Evolutionary conservation across 2,329 filamentous ascomycete genomes (phyloP), one percentile per base, ranked within the genome.

Genomic region (Colletotrichum echinochloae): DNA sequence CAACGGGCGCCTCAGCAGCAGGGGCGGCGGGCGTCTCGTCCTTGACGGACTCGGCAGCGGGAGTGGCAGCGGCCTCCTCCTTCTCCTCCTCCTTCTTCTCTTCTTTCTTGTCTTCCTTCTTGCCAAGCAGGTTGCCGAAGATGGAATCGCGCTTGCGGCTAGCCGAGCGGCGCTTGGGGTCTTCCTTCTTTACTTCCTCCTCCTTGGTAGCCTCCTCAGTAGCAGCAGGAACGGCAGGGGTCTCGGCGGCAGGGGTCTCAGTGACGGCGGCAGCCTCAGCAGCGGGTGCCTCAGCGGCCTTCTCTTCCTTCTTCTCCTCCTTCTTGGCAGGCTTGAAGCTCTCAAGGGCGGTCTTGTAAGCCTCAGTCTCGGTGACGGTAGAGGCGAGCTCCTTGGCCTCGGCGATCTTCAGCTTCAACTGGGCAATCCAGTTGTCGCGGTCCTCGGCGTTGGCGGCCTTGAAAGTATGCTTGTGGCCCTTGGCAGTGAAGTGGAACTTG

Each of bases 391-490:
- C 91, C 88, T 96, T 97, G 78, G 94, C 95, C 85, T 97, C 94
- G 61, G 90, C 88, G 63, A 93, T 89, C 87, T 95, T 94, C 78
- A 88, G 84, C 89, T 96, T 94, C 76, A 97, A 82, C 78, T 95
- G 92, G 73, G 90, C 84, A 77, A 97, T 89, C 96, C 96, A 98
- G 88, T 92, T 94, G 82, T 97, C 94, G 79, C 95, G 94, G 85
- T 98, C 94, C 70, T 89, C 85, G 59, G 88, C 77, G 77, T 79
- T 91, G 77, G 85, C 78, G 68, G 95, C 94, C 89, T 98, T 95
- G 88, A 99, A 97, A 72, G 89, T 89, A 88, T 98, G 94, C 90
- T 97, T 97, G 84, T 97, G 92, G 76, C 92, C 92, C 83, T 92
- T 91, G 79, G 93, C 84, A 80, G 91, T 93, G 87, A 98, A 92